Percentiles rank a stretch among this genome's conserved stretches.
Evolutionary conservation across 2,329 filamentous ascomycete species (phyloP).

Genomic region (Ophiosphaerella korrae): DNA sequence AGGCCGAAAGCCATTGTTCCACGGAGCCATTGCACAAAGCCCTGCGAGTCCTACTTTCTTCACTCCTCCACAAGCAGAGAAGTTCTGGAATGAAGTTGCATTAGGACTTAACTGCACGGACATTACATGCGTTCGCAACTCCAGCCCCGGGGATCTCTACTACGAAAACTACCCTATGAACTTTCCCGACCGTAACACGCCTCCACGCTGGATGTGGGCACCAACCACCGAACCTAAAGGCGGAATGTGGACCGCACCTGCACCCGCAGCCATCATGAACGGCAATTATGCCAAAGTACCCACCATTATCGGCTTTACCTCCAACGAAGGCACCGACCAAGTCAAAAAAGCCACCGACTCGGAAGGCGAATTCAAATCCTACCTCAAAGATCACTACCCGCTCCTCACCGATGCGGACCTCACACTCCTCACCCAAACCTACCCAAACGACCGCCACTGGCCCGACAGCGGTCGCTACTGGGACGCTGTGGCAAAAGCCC

Average conservation of each 20-base stretch:
- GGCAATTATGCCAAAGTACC: conserved; percentile 38
- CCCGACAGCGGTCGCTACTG: conserved; percentile 39
- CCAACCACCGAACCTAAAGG: conserved; percentile 37
- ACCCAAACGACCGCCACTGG: conserved; percentile 43
- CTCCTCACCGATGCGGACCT: conserved; percentile 60
- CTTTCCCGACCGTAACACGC: conserved; percentile 37
- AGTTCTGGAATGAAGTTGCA: conserved; percentile 40
- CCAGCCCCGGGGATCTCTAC: conserved; percentile 36
- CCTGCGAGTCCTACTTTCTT: conserved; percentile 42
- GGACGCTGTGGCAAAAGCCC: conserved; percentile 41
- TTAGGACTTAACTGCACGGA: conserved; percentile 38
- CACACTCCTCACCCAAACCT: conserved; percentile 27
- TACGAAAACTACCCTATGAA: conserved; percentile 42
- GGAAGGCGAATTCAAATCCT: conserved; percentile 44
- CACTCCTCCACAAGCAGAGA: conserved; percentile 35
- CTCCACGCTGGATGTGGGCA: conserved; percentile 45
- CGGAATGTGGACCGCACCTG: conserved; percentile 37
- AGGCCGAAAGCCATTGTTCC: conserved; percentile 36
- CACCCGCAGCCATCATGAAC: conserved; percentile 32
- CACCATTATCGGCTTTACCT: conserved; percentile 39
- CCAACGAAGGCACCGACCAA: conserved; percentile 49
- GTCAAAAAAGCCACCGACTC: conserved; percentile 45
- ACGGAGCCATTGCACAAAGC: conserved; percentile 39
- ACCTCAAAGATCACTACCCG: conserved; percentile 49
- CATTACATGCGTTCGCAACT: conserved; percentile 34